phyloP scores from a whole-genome alignment of 495 filamentous ascomycete species.

The Aspergillus funiculosus region DNA sequence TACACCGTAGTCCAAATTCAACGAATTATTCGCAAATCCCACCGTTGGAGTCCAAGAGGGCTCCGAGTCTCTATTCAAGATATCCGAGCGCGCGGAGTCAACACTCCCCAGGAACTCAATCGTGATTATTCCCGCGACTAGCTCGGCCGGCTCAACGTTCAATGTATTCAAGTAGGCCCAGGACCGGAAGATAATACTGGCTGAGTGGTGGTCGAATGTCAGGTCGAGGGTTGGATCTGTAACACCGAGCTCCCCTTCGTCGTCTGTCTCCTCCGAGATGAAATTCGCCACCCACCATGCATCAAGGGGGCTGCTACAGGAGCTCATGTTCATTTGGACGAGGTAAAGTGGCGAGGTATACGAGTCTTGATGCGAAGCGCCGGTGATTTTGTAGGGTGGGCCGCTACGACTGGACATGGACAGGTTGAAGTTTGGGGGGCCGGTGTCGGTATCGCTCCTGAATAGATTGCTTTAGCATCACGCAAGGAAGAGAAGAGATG shows the following conservation, averaged over 20 bases:
- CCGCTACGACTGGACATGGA: background rate
- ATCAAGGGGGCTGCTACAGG: background rate
- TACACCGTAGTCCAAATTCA: too few species aligned
- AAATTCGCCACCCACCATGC: background rate
- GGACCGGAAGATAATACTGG: background rate
- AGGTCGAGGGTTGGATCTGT: background rate
- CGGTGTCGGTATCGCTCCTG: background rate
- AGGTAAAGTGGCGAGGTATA: background rate
- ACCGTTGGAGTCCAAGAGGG: background rate
- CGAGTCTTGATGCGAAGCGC: background rate
- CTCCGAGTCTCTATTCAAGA: background rate
- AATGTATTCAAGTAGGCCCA: background rate
- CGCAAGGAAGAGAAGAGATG: background rate
- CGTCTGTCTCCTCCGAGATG: background rate
- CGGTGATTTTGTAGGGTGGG: background rate
- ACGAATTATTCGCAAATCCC: conserved; percentile 6
- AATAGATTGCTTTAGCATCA: background rate
- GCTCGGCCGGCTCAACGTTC: background rate
- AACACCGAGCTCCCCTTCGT: background rate
- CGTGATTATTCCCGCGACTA: background rate
- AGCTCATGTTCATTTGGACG: conserved; percentile 1
- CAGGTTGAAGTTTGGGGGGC: conserved; percentile 5
- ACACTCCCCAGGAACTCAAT: conserved; percentile 5
- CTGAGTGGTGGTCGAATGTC: background rate
- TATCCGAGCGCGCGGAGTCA: conserved; percentile 6